Conservation (phyloP, 495 filamentous ascomycete genomes). For the Aspergillus asperescens region DNA sequence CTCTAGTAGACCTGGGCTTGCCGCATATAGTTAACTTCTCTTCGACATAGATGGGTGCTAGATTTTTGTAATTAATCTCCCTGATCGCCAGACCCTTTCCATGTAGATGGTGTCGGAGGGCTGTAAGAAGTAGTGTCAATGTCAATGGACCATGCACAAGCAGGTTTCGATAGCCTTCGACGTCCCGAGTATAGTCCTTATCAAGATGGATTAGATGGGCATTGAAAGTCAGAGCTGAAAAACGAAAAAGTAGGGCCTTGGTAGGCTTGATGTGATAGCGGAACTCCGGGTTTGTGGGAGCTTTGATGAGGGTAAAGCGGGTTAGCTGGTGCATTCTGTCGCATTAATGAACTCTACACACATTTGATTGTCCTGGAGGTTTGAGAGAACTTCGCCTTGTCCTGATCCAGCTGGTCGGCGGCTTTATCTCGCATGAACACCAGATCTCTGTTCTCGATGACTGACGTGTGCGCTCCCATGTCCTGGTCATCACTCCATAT, state of each 20-base stretch:
- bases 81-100: slow-evolving; percentile 29
- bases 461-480: slow-evolving; percentile 28
- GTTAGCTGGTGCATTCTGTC: slow-evolving; percentile 19
- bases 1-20: slow-evolving; percentile 27
- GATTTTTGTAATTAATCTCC: slow-evolving; percentile 69
- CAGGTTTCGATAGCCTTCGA: slow-evolving; percentile 68
- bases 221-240: slow-evolving; percentile 79
- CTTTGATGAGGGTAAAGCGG: slow-evolving; percentile 17
- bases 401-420: slow-evolving; percentile 25
- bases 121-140: slow-evolving; percentile 66
- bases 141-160: slow-evolving; percentile 84
- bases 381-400: slow-evolving; percentile 25
- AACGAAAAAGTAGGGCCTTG: slow-evolving; percentile 69
- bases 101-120: slow-evolving; percentile 49
- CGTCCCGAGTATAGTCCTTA: slow-evolving; percentile 56
- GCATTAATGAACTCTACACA: slow-evolving; percentile 20
- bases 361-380: slow-evolving; percentile 34
- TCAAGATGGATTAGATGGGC: slow-evolving; percentile 85
- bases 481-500: slow-evolving; percentile 42
- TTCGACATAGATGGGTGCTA: slow-evolving; percentile 73
- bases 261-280: slow-evolving; percentile 58
- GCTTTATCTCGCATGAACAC: slow-evolving; percentile 55
- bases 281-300: slow-evolving; percentile 47
- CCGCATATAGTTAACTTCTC: slow-evolving; percentile 60
- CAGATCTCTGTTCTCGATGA: slow-evolving; percentile 53